A percentile compares a stretch with the other conserved stretches of the same genome.
Evolutionary conservation across 2,329 filamentous ascomycete genomes (phyloP).

Genomic region (Ampelomyces quisqualis): DNA sequence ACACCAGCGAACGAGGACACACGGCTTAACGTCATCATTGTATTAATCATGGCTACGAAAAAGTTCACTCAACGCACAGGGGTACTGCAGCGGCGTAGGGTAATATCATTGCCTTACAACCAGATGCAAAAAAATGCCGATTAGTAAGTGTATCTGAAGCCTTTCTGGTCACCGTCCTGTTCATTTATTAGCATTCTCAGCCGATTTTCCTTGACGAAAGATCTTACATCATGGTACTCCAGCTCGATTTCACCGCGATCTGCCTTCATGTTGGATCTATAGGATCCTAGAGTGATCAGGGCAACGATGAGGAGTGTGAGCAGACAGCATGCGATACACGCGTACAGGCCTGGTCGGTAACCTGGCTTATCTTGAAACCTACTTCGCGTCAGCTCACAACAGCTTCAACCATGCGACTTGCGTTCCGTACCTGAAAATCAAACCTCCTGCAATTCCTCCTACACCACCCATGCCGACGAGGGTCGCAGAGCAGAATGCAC

Average conservation of each 20-base stretch:
- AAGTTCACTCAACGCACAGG: too few relatives aligned
- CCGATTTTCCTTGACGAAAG: not conserved
- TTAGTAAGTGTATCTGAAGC: slow-evolving; percentile 39
- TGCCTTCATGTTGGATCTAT: slow-evolving; percentile 40
- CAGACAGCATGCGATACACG: slow-evolving; percentile 42
- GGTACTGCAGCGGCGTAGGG: too few relatives aligned
- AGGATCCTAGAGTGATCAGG: slow-evolving; percentile 37
- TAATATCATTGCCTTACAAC: too few relatives aligned
- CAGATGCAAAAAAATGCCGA: too few relatives aligned
- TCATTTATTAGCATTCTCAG: slow-evolving; percentile 13
- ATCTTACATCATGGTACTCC: slow-evolving; percentile 42
- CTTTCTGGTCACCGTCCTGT: slow-evolving; percentile 36
- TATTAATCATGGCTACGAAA: too few relatives aligned
- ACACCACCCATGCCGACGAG: slow-evolving; percentile 75
- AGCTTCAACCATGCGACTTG: too few relatives aligned
- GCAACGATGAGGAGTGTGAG: slow-evolving; percentile 41
- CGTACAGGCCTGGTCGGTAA: slow-evolving; percentile 43
- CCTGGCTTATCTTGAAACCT: slow-evolving; percentile 40
- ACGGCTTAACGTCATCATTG: too few relatives aligned
- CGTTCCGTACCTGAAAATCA: slow-evolving; percentile 66
- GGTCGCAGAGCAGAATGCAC: slow-evolving; percentile 74
- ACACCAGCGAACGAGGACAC: too few relatives aligned
- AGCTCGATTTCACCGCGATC: slow-evolving; percentile 47
- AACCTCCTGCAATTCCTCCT: slow-evolving; percentile 72
- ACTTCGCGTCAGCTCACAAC: slow-evolving; percentile 1